These are phyloP conservation scores for Neonothopanus nambi DNA, from an alignment of 1,284 basidiomycete genomes.

Conservation along the genomic window DNA sequence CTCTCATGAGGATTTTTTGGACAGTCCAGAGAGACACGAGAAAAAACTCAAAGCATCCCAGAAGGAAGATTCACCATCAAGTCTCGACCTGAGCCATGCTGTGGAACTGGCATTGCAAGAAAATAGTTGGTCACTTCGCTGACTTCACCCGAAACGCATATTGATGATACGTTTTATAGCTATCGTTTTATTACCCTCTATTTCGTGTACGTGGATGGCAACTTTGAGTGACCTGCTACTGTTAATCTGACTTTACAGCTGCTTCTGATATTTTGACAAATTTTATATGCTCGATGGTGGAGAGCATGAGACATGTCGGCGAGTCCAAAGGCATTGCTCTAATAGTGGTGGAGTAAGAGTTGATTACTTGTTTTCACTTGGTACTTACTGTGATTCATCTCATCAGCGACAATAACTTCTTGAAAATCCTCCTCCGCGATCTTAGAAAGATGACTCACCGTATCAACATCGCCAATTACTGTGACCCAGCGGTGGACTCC, in stretches of 20 bases:
- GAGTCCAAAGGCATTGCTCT: background rate
- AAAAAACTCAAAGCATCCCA: background rate
- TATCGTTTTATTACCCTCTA: slow-evolving; percentile 30
- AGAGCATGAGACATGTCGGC: background rate
- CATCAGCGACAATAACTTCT: no score
- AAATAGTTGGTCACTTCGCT: slow-evolving; percentile 31
- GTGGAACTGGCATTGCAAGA: slow-evolving; percentile 29
- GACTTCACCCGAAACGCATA: background rate
- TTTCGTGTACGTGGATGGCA: slow-evolving; percentile 25
- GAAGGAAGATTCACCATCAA: slow-evolving; percentile 13
- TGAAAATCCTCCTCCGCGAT: no score
- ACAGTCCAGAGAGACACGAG: slow-evolving; percentile 1
- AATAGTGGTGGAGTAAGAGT: slow-evolving; percentile 7
- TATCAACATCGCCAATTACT: no score
- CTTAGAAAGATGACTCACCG: no score
- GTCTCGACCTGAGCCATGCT: slow-evolving; percentile 22
- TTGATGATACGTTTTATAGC: slow-evolving; percentile 22
- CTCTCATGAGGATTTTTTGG: slow-evolving; percentile 30
- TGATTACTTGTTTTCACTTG: background rate
- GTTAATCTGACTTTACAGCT: slow-evolving; percentile 19
- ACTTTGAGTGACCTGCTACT: background rate
- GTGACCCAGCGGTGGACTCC: no score
- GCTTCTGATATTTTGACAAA: slow-evolving; percentile 5
- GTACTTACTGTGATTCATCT: no score
- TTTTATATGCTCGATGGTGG: slow-evolving; percentile 7